Evolutionary conservation across 2,329 filamentous ascomycete species (phyloP).

Genomic region (Coniochaeta prunicola): DNA sequence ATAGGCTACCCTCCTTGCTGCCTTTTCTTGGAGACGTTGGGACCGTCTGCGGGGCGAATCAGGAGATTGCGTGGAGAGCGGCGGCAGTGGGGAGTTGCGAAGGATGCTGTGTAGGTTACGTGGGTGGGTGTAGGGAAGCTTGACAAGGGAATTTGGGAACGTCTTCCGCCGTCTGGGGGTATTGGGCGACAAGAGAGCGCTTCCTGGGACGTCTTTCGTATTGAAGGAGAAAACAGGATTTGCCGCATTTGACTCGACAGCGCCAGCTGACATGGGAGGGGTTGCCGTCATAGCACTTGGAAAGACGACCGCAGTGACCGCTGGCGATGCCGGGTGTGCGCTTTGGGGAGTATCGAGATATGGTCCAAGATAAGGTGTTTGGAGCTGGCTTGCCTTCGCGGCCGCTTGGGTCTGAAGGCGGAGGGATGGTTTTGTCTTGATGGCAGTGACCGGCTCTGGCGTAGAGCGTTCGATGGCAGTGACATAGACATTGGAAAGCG

Average conservation of each 20-base stretch:
- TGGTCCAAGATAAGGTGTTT: slow-evolving; percentile 36
- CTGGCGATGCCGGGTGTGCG: slow-evolving; percentile 42
- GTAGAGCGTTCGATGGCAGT: slow-evolving; percentile 54
- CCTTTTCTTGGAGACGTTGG: slow-evolving; percentile 45
- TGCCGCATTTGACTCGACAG: slow-evolving; percentile 32
- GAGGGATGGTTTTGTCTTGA: slow-evolving; percentile 33
- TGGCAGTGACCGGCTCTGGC: slow-evolving; percentile 36
- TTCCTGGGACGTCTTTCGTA: neutral
- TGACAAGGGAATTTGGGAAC: slow-evolving; percentile 19
- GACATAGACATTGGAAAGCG: slow-evolving; percentile 57
- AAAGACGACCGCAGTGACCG: slow-evolving; percentile 35
- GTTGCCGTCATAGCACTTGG: slow-evolving; percentile 53
- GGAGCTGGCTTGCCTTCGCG: slow-evolving; percentile 23
- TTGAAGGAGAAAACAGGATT: slow-evolving; percentile 38
- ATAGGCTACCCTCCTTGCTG: slow-evolving; percentile 51
- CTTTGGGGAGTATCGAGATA: slow-evolving; percentile 49
- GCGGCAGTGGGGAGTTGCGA: slow-evolving; percentile 57
- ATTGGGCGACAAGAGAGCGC: slow-evolving; percentile 23
- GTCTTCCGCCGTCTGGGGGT: slow-evolving; percentile 30
- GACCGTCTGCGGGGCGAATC: slow-evolving; percentile 47
- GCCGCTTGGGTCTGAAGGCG: slow-evolving; percentile 27
- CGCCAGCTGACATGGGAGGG: slow-evolving; percentile 48
- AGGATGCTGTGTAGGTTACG: slow-evolving; percentile 56
- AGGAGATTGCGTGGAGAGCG: slow-evolving; percentile 40
- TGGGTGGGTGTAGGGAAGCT: slow-evolving; percentile 51